Evolutionary conservation across 495 filamentous ascomycete genomes (phyloP), one percentile per base, ranked within the genome.

Genomic region (Annulohypoxylon stygium): DNA sequence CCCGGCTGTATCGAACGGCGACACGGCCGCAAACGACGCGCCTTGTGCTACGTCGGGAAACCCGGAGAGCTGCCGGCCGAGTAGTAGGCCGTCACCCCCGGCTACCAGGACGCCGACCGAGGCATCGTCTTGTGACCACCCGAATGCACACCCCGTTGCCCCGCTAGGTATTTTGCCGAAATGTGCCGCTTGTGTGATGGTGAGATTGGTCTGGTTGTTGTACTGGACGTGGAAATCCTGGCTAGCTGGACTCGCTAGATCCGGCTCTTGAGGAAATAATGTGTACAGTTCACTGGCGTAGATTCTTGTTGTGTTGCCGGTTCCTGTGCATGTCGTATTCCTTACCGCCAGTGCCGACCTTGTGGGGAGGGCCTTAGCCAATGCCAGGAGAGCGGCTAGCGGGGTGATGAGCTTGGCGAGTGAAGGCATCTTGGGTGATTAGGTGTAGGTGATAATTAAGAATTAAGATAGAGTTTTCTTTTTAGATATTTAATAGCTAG

Each of bases 101-200:
- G 61, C 61, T 3, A 71, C 68, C 1, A 71, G 2, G 18, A 64
- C 25, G n/a, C 68, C 68, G 33, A 34, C 16, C 0, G 11, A 25
- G 1, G 61, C 61, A 10, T 65, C 61, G 20, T 71, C 68, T 30
- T 71, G 68, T 45, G 54, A 36, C 68, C 68, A 71, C 5, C 68
- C 68, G 43, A 71, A 65, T 3, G 51, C 54, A 37, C 68, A 71
- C 11, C 54, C 54, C 8, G 39, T 41, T 0, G 68, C 68, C 16
- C 26, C 41, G 45, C 43, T 26, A 2, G 68, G 68, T 11, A 71
- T 50, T 23, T 33, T 1, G 61, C 61, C n/a, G 61, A 71, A 71
- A 0, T 53, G 55, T 4, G 37, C 61, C 3, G 53, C 61, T 16
- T 65, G 61, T 37, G 60, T 11, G 36, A 71, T 71, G 9, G 12